phyloP scores from a whole-genome alignment of 345 rosid genomes.

The Citrus mangshanensis region DNA sequence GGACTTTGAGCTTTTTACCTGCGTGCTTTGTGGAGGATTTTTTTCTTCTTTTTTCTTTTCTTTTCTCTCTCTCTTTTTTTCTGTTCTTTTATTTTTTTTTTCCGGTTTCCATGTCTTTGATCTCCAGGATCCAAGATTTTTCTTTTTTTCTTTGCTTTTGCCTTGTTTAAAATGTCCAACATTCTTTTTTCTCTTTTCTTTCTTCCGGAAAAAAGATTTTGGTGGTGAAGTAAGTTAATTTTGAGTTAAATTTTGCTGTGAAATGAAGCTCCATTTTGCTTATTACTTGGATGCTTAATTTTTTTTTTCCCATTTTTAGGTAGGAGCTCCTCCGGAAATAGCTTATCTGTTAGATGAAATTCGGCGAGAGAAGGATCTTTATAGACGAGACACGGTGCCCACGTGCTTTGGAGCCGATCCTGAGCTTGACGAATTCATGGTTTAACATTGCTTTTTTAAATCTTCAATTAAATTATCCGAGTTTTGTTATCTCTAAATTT shows the following conservation, averaged over 20 bases:
- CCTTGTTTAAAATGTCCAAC: not conserved
- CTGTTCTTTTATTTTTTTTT: not conserved
- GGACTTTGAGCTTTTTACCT: constrained; percentile 20
- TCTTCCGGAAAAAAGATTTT: not conserved
- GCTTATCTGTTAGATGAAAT: constrained; percentile 65
- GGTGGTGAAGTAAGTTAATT: too few species aligned
- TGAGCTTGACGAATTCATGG: constrained; percentile 98
- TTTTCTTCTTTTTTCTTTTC: not conserved
- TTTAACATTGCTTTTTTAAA: not conserved
- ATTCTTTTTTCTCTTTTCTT: not conserved
- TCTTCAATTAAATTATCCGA: not conserved
- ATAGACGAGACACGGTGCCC: constrained; percentile 37
- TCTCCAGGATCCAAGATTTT: constrained; percentile 15
- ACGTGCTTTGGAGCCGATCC: constrained; percentile 74
- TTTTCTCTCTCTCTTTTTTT: not conserved
- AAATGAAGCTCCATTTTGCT: not conserved
- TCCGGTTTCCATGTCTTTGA: not conserved
- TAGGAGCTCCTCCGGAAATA: constrained; percentile 89
- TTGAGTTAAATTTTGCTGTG: not conserved
- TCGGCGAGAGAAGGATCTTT: constrained; percentile 44
- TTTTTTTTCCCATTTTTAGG: constrained; percentile 30
- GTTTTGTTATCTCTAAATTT: not conserved
- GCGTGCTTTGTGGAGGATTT: constrained; percentile 10
- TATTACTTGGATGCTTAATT: not conserved
- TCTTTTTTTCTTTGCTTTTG: not conserved